Conservation (phyloP, 2,329 filamentous ascomycete species). For the Scedosporium aurantiacum region DNA sequence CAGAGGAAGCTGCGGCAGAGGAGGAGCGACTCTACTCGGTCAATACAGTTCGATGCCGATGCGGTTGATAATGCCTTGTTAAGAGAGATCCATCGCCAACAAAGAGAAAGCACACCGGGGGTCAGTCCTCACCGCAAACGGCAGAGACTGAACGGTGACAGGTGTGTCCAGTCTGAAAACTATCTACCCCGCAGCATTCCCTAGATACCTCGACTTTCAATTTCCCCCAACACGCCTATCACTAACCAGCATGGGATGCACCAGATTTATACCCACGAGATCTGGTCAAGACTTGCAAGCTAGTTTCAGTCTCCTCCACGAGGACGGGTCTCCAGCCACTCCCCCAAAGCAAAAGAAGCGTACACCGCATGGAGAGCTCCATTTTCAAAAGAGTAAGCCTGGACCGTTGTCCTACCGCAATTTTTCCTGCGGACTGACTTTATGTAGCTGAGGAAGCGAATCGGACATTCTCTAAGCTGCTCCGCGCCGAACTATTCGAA, state of each 20-base stretch:
- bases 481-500: constrained; percentile 89
- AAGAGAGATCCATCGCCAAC: constrained; percentile 38
- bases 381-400: constrained; percentile 79
- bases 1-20: constrained; percentile 13
- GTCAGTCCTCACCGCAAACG: constrained; percentile 48
- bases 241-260: neutral
- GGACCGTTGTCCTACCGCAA: neutral
- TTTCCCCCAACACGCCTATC: neutral
- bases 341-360: constrained; percentile 78
- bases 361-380: constrained; percentile 76
- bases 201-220: neutral
- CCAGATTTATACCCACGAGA: constrained; percentile 91
- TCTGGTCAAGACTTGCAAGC: constrained; percentile 88
- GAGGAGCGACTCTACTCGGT: constrained; percentile 13
- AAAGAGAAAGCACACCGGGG: constrained; percentile 40
- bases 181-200: neutral
- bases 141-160: constrained; percentile 49
- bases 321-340: constrained; percentile 86
- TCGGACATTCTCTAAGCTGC: constrained; percentile 74
- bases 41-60: constrained; percentile 34
- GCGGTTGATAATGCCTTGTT: constrained; percentile 39
- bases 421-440: neutral
- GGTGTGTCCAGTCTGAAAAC: constrained; percentile 29
- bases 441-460: constrained; percentile 78
- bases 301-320: constrained; percentile 83